Evolutionary conservation across 192 early-diverging fungal species (phyloP), one percentile per base, ranked within the genome.

Genomic region (Chytriomyces hyalinus): DNA sequence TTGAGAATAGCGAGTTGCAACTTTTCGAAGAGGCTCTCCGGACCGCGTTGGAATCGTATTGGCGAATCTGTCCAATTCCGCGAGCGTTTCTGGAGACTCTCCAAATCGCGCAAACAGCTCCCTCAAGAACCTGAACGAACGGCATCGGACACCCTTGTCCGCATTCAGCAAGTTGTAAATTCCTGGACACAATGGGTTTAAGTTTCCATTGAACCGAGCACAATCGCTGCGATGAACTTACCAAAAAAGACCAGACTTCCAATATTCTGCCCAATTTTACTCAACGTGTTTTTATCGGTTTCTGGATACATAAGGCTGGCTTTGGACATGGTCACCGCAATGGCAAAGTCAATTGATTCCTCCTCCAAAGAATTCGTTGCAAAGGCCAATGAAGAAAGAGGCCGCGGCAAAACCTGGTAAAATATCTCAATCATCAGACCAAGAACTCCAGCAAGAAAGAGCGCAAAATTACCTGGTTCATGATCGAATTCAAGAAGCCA

Each of bases 161-260:
- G 60, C 68, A 66, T 77, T 77, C 76, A 87, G 62, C 66, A 87
- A 48, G 60, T 82, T 83, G 67, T 84, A 87, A 5, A 85, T 69
- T 11, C 83, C 82, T 83, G 50, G 61, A 53, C 1, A 49, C 0
- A n/a, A n/a, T n/a, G n/a, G n/a, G 1, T 15, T 65, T 26, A 59
- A 45, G 11, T 11, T 24, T 22, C 15, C 0, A 49, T 22, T 49
- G 2, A 59, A n/a, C 46, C 49, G 20, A 48, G 1, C 49, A 36
- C 28, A 36, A 36, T 36, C 2, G 28, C 28, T 63, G 48, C 1
- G 26, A 51, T 66, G 2, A 9, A 66, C 77, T 9, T 62, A 75
- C 84, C 85, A 61, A 83, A 87, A 49, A 85, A 87, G 10, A 85
- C 46, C 67, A 87, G 59, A n/a, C 79, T 83, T 36, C 86, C 86